These are phyloP conservation scores for Aspergillus homomorphus DNA, from an alignment of 495 filamentous ascomycete genomes.

Conservation along the genomic window DNA sequence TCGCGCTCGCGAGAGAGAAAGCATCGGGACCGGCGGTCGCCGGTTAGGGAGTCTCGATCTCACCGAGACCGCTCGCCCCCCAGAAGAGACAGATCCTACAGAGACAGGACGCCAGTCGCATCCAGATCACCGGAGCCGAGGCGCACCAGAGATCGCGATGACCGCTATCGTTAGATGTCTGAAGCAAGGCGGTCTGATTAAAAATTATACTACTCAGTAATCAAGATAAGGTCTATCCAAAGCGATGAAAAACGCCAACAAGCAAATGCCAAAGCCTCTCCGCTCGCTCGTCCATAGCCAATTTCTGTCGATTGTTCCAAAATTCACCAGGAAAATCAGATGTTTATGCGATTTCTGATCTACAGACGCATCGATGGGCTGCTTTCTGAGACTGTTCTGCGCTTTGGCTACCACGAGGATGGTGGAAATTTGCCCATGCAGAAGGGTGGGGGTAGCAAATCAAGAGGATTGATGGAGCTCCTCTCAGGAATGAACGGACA, in stretches of 20 bases:
- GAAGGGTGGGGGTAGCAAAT: background rate
- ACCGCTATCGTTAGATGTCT: conserved; percentile 31
- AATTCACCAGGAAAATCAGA: background rate
- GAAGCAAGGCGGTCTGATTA: conserved; percentile 4
- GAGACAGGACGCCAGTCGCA: conserved; percentile 27
- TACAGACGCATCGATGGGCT: background rate
- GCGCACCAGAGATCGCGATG: conserved; percentile 33
- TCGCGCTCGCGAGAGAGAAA: conserved; percentile 33
- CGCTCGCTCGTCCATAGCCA: background rate
- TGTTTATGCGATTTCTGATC: background rate
- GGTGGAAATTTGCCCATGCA: background rate
- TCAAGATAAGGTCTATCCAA: conserved; percentile 3
- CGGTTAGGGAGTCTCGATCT: conserved; percentile 26
- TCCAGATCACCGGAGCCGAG: conserved; percentile 38
- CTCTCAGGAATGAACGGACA: background rate
- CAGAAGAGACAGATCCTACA: conserved; percentile 21
- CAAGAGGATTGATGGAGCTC: conserved; percentile 9
- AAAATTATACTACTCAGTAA: conserved; percentile 8
- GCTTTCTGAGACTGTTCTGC: background rate
- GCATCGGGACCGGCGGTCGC: conserved; percentile 28
- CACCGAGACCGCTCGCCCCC: conserved; percentile 20
- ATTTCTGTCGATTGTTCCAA: background rate
- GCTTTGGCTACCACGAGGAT: background rate
- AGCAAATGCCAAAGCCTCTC: background rate
- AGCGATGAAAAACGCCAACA: background rate